Percentiles rank a stretch among this genome's conserved stretches.
Evolutionary conservation across 1,284 basidiomycete species (phyloP).

Genomic region (Cystobasidium pallidum): DNA sequence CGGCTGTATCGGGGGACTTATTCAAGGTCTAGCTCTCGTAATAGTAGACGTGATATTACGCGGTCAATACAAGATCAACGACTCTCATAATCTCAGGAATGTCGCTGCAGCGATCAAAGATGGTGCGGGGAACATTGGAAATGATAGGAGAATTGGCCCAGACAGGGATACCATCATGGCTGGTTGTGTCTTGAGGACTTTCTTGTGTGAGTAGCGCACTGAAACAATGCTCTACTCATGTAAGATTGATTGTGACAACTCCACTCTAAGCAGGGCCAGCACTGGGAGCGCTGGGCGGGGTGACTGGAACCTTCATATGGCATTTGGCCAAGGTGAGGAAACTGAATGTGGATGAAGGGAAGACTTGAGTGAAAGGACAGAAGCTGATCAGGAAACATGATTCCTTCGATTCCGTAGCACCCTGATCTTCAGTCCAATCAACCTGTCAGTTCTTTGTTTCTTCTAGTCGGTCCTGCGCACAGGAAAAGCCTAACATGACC

Average conservation of each 20-base stretch:
- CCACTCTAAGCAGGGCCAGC: constrained; percentile 9
- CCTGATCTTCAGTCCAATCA: background rate
- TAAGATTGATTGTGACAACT: background rate
- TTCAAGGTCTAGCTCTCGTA: constrained; percentile 22
- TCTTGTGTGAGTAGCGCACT: background rate
- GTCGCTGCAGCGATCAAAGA: background rate
- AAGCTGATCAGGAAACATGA: too few relatives aligned
- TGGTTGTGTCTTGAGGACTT: constrained; percentile 14
- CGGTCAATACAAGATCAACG: constrained; percentile 17
- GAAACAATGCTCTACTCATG: background rate
- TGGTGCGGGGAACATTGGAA: background rate
- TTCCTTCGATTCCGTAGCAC: background rate
- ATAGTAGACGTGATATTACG: constrained; percentile 22
- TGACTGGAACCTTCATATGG: constrained; percentile 33
- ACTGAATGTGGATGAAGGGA: background rate
- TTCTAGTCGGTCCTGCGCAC: background rate
- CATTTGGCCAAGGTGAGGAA: background rate
- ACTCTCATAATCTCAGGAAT: background rate
- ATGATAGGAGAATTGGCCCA: background rate
- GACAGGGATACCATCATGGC: constrained; percentile 5
- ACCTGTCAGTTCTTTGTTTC: background rate
- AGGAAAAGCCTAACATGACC: background rate
- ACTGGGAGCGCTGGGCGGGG: constrained; percentile 25
- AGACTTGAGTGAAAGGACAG: too few relatives aligned
- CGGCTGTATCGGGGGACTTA: constrained; percentile 25